Base-by-base conservation (phyloP, 345 rosid species). In the Citropsis articulata region DNA sequence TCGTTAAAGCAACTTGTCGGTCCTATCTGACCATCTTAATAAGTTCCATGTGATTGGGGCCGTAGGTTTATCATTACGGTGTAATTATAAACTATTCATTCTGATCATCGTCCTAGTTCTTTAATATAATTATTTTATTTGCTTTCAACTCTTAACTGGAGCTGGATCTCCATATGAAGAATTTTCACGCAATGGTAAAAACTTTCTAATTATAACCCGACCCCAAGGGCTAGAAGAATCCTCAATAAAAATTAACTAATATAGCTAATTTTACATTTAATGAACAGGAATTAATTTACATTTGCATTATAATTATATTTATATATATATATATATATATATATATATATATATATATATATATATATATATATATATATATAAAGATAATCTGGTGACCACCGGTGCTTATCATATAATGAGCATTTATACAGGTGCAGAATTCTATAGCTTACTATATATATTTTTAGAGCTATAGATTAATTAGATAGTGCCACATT, bases 21-120 rank as follows among this genome's bases (percentile, higher is more conserved):
- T 64, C 86, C 85, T 81, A 67, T 48, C 73, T 66, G 78, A 53
- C 74, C 65, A 30, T 64, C 72, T 75, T 77, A 77, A 72, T 83
- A 68, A 76, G 82, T 79, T 76, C 56, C 89, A 84, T 87, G 87
- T 84, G 87, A 83, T 81, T 81, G 86, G 83, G 80, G 75, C 84
- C 87, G 70, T 53, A 55, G 75, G 55, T 64, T 79, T 67, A 83
- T 66, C 48, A 27, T 28, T 33, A 76, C 38, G 75, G 76, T 61
- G 69, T 56, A 55, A 71, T 33, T 56, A 30, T 14, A 8, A n/a
- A 59, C 24, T 59, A 22, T 59, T 59, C 57, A 53, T 53, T 53
- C 18, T 53, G 21, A 53, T 1, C 7, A 53, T 53, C 22, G 2
- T 18, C 6, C 57, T 3, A 53, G 4, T 45, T 13, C 50, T 45